Evolutionary conservation across 108 stramenopile species (phyloP), one percentile per base, ranked within the genome.

Genomic region (Schizochytrium sp.): DNA sequence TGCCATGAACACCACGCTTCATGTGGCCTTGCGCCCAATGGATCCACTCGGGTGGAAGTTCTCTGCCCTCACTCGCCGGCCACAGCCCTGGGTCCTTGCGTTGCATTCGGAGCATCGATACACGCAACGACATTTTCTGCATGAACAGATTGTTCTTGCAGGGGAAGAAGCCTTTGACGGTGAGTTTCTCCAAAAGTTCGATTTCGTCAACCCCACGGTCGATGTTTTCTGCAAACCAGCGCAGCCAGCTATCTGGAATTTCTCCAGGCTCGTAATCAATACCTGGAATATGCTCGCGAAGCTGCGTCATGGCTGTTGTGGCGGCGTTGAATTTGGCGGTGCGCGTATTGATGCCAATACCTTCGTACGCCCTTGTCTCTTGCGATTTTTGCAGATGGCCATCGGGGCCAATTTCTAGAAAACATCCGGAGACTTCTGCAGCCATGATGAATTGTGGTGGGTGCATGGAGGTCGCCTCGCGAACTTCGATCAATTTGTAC

Each of bases 311-410:
- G 5, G 94, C 94, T 4, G 91, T n/a, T 16, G 91, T 88, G 5
- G 92, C 93, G 2, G 93, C 92, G n/a, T 72, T 89, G 71, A 91
- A 90, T 44, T 92, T 90, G 43, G 91, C 94, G 21, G 93, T 91
- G 5, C 94, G 60, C 41, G 93, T 93, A 25, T 89, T 93, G n/a
- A 72, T 89, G n/a, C 93, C 94, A 51, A 94, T 91, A 18, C 94
- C 94, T 60, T 94, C 92, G 60, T 93, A 94, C 19, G 92, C 60
- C 8, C 88, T 72, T 43, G 44, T n/a, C 25, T 88, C 94, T 6
- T 72, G 23, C 47, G 57, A 83, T 21, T 44, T 57, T 8, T 12
- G 6, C 5, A 89, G 45, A 25, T 88, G 57, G 23, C 90, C 90
- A 29, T 51, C 51, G 2, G 25, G 29, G 14, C 87, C 87, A 10